Percentiles rank a stretch among this genome's conserved stretches.
These are phyloP conservation scores for Ophiostoma piceae DNA, from an alignment of 2,329 filamentous ascomycete species.

Conservation along the genomic window DNA sequence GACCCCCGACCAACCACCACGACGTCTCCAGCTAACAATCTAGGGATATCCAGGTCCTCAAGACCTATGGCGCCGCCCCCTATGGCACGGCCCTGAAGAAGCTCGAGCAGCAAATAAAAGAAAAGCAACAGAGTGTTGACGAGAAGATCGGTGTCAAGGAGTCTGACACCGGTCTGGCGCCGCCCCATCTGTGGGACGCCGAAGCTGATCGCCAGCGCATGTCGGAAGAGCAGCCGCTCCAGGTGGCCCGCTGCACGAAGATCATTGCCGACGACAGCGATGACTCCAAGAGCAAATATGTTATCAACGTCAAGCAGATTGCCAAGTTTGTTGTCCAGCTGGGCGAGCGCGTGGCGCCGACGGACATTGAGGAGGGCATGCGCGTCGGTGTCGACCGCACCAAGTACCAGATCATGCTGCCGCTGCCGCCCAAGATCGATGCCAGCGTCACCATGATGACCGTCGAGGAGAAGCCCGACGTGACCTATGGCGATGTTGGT, in stretches of 20 bases:
- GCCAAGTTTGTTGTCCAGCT: slow-evolving; percentile 99
- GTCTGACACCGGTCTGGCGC: slow-evolving; percentile 96
- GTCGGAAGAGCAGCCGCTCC: slow-evolving; percentile 94
- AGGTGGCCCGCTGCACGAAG: slow-evolving; percentile 97
- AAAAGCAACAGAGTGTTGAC: slow-evolving; percentile 95
- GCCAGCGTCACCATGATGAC: slow-evolving; percentile 99
- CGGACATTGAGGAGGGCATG: slow-evolving; percentile 99
- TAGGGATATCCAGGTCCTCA: slow-evolving; percentile 98
- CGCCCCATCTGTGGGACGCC: slow-evolving; percentile 97
- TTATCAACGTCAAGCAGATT: slow-evolving; percentile 99
- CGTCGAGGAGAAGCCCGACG: slow-evolving; percentile 98
- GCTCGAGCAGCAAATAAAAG: slow-evolving; percentile 98
- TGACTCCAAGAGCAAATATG: slow-evolving; percentile 97
- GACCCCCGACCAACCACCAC: not conserved
- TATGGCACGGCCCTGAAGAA: slow-evolving; percentile 93
- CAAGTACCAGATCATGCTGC: slow-evolving; percentile 98
- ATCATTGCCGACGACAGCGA: slow-evolving; percentile 98
- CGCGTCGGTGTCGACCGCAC: slow-evolving; percentile 95
- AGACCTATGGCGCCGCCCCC: slow-evolving; percentile 95
- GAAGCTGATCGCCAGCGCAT: slow-evolving; percentile 97
- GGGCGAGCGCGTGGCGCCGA: slow-evolving; percentile 91
- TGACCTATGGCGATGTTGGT: slow-evolving; percentile 97
- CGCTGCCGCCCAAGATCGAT: slow-evolving; percentile 95
- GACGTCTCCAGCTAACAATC: slow-evolving; percentile 20
- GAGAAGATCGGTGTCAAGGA: slow-evolving; percentile 97